Conservation (phyloP, 257 asterid species). For the Gentiana dahurica region DNA sequence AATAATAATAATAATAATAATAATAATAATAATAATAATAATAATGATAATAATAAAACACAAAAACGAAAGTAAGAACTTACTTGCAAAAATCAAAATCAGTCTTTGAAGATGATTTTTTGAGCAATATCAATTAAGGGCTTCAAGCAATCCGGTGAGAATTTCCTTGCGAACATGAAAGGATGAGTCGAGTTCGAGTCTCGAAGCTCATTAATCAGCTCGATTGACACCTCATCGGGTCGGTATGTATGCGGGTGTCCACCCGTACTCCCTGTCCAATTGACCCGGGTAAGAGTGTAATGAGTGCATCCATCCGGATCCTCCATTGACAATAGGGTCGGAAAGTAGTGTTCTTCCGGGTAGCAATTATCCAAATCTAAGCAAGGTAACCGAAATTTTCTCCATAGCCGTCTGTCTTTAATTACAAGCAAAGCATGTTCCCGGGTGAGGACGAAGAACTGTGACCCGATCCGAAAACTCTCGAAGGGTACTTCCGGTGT, state of each 20-base stretch:
- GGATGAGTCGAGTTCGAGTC: constrained; percentile 40
- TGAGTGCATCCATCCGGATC: constrained; percentile 51
- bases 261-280: constrained; percentile 48
- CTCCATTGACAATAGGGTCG: constrained; percentile 67
- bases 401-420: constrained; percentile 44
- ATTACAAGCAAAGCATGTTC: constrained; percentile 43
- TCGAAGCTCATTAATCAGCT: constrained; percentile 34
- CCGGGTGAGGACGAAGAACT: constrained; percentile 50
- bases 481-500: constrained; percentile 49
- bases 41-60: not conserved
- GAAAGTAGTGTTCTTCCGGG: constrained; percentile 79
- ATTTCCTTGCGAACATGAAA: constrained; percentile 59
- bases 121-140: constrained; percentile 46
- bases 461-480: constrained; percentile 60
- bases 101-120: constrained; percentile 44
- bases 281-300: constrained; percentile 60
- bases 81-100: constrained; percentile 37
- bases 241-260: constrained; percentile 69
- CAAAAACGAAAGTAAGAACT: constrained; percentile 5
- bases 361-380: constrained; percentile 39
- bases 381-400: constrained; percentile 59
- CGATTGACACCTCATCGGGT: constrained; percentile 37
- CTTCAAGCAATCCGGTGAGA: constrained; percentile 67
- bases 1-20: not conserved
- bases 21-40: not conserved